Evolutionary conservation across 495 filamentous ascomycete genomes (phyloP), one percentile per base, ranked within the genome.

Genomic region (Podospora australis): DNA sequence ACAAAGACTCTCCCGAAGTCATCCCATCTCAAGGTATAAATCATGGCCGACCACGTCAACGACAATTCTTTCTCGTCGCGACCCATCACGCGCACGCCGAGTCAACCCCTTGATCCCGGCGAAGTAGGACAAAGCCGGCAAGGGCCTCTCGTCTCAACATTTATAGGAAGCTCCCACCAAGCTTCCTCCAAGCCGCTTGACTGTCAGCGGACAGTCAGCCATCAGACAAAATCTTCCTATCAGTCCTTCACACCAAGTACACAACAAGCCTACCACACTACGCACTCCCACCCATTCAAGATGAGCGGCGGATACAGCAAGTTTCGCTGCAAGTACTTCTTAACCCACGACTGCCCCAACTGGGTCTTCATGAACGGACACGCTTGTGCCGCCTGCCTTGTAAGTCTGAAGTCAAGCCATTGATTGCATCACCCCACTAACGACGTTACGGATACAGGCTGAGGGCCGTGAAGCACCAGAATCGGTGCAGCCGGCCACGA

Each of bases 291-390:
- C n/a, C n/a, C n/a, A n/a, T 32, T 42, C 62, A 73, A 38, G 35
- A 81, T 79, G 75, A 70, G 73, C 54, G 74, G 74, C 49, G 78
- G 79, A 46, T 81, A 70, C 54, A 81, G 79, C 59, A 78, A 73
- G 65, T 81, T 75, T 58, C 70, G 75, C 20, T 82, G 79, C 74
- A 82, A 80, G 58, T 69, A 80, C 64, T 81, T 74, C 49, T 70
- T 70, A 46, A 74, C 71, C 9, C 65, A 78, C 56, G 71, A 81
- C 58, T 82, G 79, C 56, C 68, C 65, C 2, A 74, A 81, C 51
- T 82, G 79, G 79, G 78, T 81, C 22, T 81, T 72, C 56, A 72
- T 79, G 32, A 81, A 82, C 54, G 69, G 74, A 50, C 68, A 78
- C 8, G 65, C 77, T 5, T 82, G 79, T 54, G 69, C 75, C 29